Percentiles rank a stretch among this genome's conserved stretches.
Evolutionary conservation across 1,139 yeast species (phyloP).

Genomic region (Scheffersomyces illinoinensis): DNA sequence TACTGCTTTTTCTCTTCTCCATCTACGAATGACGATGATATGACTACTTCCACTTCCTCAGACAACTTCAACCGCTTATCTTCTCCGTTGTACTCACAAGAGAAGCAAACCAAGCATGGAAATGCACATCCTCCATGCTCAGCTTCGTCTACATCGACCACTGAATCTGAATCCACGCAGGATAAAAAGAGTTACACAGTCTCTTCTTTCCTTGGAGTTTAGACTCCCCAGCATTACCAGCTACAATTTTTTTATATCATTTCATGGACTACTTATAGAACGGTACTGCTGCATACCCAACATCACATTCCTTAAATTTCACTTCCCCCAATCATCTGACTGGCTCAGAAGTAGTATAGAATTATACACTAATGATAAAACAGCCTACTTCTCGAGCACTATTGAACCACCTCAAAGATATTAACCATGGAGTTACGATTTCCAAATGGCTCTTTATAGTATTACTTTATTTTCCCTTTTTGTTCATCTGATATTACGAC

Average conservation of each 20-base stretch:
- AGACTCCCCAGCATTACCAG: neutral
- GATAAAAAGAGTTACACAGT: conserved; percentile 18
- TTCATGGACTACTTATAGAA: neutral
- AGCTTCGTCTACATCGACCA: neutral
- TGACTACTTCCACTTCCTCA: conserved; percentile 7
- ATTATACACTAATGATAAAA: neutral
- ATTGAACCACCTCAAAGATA: neutral
- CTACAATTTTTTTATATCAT: neutral
- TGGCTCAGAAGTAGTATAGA: neutral
- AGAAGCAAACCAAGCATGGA: neutral
- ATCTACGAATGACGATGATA: conserved; percentile 2
- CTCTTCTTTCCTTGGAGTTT: conserved; percentile 26
- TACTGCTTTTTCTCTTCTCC: conserved; percentile 60
- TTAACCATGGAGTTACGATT: neutral
- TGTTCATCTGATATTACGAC: neutral
- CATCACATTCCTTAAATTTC: neutral
- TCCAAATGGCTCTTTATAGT: neutral
- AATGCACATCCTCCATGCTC: neutral
- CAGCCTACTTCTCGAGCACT: neutral
- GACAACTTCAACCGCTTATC: conserved; percentile 3
- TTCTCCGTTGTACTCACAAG: neutral
- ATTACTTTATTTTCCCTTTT: neutral
- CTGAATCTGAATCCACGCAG: neutral
- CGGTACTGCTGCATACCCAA: neutral
- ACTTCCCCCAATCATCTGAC: neutral